Conservation (phyloP, 2,329 filamentous ascomycete species). For the Aspergillus clavatus region DNA sequence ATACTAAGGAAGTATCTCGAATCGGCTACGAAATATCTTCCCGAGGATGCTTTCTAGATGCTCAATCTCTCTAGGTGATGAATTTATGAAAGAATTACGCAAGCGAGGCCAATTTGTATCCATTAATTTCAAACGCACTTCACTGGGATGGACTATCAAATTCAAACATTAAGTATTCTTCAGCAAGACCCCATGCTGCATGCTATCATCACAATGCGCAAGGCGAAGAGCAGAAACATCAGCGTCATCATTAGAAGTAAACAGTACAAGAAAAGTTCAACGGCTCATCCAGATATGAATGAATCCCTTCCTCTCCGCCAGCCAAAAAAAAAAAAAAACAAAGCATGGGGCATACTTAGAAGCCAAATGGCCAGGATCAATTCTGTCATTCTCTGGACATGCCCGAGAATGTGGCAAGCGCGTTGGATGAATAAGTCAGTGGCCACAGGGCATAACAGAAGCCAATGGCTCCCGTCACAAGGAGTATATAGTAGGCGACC, state of each 20-base stretch:
- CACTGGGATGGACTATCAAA: neutral
- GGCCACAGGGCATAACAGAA: conserved; percentile 70
- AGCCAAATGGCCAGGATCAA: neutral
- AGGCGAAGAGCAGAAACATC: neutral
- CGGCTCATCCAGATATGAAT: no score
- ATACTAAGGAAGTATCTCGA: no score
- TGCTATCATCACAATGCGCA: neutral
- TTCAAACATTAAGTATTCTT: no score
- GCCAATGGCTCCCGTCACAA: conserved; percentile 64
- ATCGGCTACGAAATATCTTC: no score
- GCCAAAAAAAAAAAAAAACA: no score
- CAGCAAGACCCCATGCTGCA: neutral
- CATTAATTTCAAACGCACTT: no score
- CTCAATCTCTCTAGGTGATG: no score
- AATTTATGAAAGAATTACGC: no score
- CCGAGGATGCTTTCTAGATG: no score
- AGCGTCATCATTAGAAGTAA: neutral
- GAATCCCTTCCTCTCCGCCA: no score
- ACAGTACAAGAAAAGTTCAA: neutral
- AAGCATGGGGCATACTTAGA: neutral
- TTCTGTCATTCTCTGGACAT: neutral
- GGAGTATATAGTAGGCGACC: conserved; percentile 69
- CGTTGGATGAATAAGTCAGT: conserved; percentile 56
- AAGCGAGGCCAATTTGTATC: neutral
- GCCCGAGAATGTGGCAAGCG: conserved; percentile 30